These are phyloP conservation scores for Coemansia sp. DNA, from an alignment of 192 early-diverging fungal genomes.

Conservation along the genomic window DNA sequence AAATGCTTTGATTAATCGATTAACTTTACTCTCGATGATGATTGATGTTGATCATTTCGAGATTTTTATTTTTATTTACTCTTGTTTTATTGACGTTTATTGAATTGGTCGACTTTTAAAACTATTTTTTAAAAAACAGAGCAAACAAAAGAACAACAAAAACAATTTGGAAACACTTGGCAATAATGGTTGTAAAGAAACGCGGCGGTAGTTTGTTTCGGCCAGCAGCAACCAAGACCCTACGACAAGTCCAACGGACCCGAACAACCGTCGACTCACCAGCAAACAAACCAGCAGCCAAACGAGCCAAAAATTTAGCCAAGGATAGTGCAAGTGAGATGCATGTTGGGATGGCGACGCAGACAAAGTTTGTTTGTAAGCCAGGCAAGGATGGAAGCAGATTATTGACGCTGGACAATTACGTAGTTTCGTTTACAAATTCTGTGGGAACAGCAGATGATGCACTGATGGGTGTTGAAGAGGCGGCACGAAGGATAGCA, in stretches of 20 bases:
- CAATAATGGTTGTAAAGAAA: not conserved
- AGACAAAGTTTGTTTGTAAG: constrained; percentile 6
- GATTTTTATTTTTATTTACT: too few relatives aligned
- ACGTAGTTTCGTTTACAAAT: constrained; percentile 43
- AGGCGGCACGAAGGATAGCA: not conserved
- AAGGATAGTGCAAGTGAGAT: too few relatives aligned
- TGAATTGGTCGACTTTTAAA: too few relatives aligned
- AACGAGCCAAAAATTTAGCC: not conserved
- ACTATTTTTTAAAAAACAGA: not conserved
- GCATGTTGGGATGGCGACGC: not conserved
- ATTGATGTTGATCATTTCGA: too few relatives aligned
- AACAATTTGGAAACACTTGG: not conserved
- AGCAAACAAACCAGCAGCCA: not conserved
- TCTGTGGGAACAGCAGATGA: not conserved
- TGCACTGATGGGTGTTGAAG: not conserved
- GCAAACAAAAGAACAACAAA: too few relatives aligned
- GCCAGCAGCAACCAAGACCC: not conserved
- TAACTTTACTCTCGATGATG: too few relatives aligned
- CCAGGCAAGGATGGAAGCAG: constrained; percentile 1
- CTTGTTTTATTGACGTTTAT: too few relatives aligned
- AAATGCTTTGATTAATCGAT: too few relatives aligned
- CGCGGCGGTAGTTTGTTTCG: not conserved
- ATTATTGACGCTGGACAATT: constrained; percentile 29
- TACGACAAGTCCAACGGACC: not conserved
- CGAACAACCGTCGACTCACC: not conserved